Evolutionary conservation across 176 grass and related monocot genomes (phyloP), one percentile per base, ranked within the genome.

Genomic region (Eleusine coracana): DNA sequence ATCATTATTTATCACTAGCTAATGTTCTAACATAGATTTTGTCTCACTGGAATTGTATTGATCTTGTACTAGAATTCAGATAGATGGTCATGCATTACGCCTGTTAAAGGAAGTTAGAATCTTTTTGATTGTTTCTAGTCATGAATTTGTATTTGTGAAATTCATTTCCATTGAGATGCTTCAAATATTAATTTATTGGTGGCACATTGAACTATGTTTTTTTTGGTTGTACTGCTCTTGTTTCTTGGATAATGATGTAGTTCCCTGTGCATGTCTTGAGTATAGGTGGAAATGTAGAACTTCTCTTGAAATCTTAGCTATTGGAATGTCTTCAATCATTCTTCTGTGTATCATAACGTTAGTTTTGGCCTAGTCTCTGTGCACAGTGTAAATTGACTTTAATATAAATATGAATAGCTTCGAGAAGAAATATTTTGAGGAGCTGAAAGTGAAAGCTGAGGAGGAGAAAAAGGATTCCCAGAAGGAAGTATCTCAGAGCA

Each of bases 361-460:
- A 87, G 42, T 70, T 78, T 41, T 31, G 28, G 6, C 67, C 16
- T 71, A 20, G 6, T 69, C 71, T 75, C 62, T 13, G 13, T 75
- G 68, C 51, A 50, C 51, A 50, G 10, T 65, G 27, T 68, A 13
- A 77, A 49, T 66, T 76, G 58, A 88, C 85, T 44, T 48, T 4
- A 68, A 61, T 86, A 55, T 73, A 77, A 77, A 87, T 44, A 28
- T 11, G 15, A 76, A 73, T 85, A 99, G 97, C 40, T 99, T 82
- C n/a, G 91, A 99, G 42, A 90, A 84, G 56, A 88, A 74, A 70
- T 96, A 94, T 83, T 96, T 94, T 77, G 97, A 99, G 77, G 93
- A 94, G 68, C 71, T 92, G 75, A 96, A 88, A 75, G 77, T 76
- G 40, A 99, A 94, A 94, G 87, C 67, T 20, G 91, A 93, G 83